Evolutionary conservation across 441 rosid species (phyloP), one percentile per base, ranked within the genome.

Genomic region (Croton setiger): DNA sequence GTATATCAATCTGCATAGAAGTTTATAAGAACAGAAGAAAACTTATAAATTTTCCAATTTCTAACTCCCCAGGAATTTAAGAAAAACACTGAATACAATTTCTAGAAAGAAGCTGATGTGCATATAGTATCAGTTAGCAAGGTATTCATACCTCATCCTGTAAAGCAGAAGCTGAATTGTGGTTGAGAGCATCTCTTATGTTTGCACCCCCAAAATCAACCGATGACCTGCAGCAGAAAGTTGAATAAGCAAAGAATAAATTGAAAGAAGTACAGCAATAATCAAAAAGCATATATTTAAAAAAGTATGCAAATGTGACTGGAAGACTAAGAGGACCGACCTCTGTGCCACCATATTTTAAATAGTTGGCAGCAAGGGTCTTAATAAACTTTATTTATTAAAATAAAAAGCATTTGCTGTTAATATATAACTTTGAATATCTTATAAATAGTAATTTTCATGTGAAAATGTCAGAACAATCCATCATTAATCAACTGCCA

Each of bases 151-250:
- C 92, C 85, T 95, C 99, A 85, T 95, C 98, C 65, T 83, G 93
- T 72, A 92, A 91, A 37, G 91, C 87, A 69, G 94, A 90, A 66
- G 91, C 78, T 78, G 88, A 87, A 9, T 74, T 85, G 61, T 81
- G 85, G 78, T 75, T 82, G 65, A 88, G 82, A 66, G 64, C 67
- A 70, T 81, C 92, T 78, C 85, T 90, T 51, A 76, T 48, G 56
- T 78, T 81, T 8, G 74, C 33, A 17, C 67, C 80, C 7, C 82
- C 82, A 57, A 78, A 73, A 76, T 92, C 85, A 20, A 84, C 37
- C 58, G 79, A 74, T 59, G 80, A 81, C 73, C 99, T 90, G 82
- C 66, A 80, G 59, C 18, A 39, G 21, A 53, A 66, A 53, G 23
- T 27, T 45, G 66, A 49, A 36, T 3, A 41, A 15, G 41, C 20